Conservation (phyloP, 2,329 filamentous ascomycete species). For the Clonostachys sp. region DNA sequence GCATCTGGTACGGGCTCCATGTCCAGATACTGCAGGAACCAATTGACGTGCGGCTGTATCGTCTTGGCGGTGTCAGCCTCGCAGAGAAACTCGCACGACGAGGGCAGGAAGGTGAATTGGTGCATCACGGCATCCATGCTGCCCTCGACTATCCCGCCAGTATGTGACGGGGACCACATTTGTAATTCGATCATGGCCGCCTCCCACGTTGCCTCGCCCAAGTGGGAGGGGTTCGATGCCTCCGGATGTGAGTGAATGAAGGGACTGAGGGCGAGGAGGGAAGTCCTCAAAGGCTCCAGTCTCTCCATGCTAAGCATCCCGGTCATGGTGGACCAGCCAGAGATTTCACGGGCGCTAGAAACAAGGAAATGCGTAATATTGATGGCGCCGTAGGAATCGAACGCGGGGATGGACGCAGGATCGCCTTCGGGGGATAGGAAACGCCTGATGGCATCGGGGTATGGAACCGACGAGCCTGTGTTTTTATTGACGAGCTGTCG, state of each 20-base stretch:
- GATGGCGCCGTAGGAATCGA: slow-evolving; percentile 33
- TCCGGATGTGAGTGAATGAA: slow-evolving; percentile 12
- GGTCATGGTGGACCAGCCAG: slow-evolving; percentile 35
- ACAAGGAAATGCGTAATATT: slow-evolving; percentile 34
- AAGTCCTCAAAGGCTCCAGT: slow-evolving; percentile 24
- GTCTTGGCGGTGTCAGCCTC: slow-evolving; percentile 17
- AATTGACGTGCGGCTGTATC: slow-evolving; percentile 28
- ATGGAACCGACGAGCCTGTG: slow-evolving; percentile 11
- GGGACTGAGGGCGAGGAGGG: slow-evolving; percentile 22
- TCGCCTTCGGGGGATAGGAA: slow-evolving; percentile 22
- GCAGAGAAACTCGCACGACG: slow-evolving; percentile 21
- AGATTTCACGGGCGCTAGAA: slow-evolving; percentile 32
- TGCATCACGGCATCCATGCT: slow-evolving; percentile 26
- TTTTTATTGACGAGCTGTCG: slow-evolving; percentile 14
- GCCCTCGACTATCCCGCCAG: slow-evolving; percentile 26
- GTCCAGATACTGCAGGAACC: slow-evolving; percentile 30
- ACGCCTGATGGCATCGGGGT: slow-evolving; percentile 26
- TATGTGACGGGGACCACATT: slow-evolving; percentile 33
- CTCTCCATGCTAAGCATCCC: slow-evolving; percentile 31
- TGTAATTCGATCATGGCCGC: slow-evolving; percentile 35
- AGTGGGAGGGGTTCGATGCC: slow-evolving; percentile 4
- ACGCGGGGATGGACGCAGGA: slow-evolving; percentile 18
- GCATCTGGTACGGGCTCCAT: slow-evolving; percentile 7
- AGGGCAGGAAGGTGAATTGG: slow-evolving; percentile 20
- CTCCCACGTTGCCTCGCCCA: slow-evolving; percentile 30